phyloP scores from a whole-genome alignment of 768 basidiomycete species.

The Neoboletus subvelutipes region DNA sequence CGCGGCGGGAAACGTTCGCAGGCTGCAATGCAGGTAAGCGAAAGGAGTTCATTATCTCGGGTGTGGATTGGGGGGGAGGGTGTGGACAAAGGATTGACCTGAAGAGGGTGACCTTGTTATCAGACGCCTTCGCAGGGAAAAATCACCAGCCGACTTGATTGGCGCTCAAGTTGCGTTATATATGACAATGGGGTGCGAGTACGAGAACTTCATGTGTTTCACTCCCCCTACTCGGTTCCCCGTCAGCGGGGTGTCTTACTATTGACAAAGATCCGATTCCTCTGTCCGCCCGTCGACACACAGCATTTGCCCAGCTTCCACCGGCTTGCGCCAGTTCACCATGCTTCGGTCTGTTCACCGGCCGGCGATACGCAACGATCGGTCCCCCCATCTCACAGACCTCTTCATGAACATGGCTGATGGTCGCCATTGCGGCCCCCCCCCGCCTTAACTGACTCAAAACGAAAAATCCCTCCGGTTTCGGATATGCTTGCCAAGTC shows the following conservation, averaged over 20 bases:
- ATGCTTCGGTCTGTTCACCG: too few relatives aligned
- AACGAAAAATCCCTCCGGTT: background rate
- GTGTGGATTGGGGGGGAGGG: background rate
- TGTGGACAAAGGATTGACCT: background rate
- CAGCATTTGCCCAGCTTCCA: background rate
- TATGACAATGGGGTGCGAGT: background rate
- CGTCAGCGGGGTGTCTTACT: background rate
- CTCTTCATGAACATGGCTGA: background rate
- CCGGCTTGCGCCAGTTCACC: background rate
- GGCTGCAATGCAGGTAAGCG: constrained; percentile 5
- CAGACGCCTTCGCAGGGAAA: background rate
- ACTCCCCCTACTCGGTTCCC: background rate
- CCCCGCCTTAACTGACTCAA: too few relatives aligned
- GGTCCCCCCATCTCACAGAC: background rate
- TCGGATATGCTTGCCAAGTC: background rate
- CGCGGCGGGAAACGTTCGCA: background rate
- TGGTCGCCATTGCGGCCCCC: background rate
- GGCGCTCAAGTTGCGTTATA: background rate
- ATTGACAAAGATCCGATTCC: background rate
- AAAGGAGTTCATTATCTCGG: constrained; percentile 3
- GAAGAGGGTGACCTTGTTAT: background rate
- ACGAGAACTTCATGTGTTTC: background rate
- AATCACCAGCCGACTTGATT: background rate
- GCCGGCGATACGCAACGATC: background rate
- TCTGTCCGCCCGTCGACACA: background rate